These are phyloP conservation scores for Suillus bovinus DNA, from an alignment of 768 basidiomycete species.

Conservation along the genomic window DNA sequence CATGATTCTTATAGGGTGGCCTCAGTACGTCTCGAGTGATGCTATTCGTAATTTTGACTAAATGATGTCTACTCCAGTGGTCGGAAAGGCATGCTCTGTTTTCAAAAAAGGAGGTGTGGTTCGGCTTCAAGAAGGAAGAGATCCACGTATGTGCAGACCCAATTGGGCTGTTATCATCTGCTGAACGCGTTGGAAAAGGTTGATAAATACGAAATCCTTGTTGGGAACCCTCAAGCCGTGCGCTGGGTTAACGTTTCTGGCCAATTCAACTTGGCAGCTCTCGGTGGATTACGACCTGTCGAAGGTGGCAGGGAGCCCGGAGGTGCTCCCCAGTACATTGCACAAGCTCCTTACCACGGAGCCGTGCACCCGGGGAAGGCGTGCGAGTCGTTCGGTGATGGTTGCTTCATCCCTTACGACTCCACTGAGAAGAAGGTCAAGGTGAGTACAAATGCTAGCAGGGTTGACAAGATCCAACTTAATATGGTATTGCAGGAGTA, in stretches of 20 bases:
- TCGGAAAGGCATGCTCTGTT: slow-evolving; percentile 62
- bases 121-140: slow-evolving; percentile 62
- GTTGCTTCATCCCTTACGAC: slow-evolving; percentile 59
- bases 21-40: slow-evolving; percentile 41
- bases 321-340: slow-evolving; percentile 61
- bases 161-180: background rate
- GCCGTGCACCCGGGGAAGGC: slow-evolving; percentile 67
- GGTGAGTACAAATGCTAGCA: slow-evolving; percentile 32
- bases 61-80: slow-evolving; percentile 39
- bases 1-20: slow-evolving; percentile 43
- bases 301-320: slow-evolving; percentile 68
- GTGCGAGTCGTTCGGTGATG: slow-evolving; percentile 48
- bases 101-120: slow-evolving; percentile 63
- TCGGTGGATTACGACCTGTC: slow-evolving; percentile 50
- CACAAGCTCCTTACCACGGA: slow-evolving; percentile 52
- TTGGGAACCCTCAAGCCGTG: slow-evolving; percentile 58
- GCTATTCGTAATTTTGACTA: background rate
- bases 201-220: slow-evolving; percentile 66
- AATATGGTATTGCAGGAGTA: slow-evolving; percentile 34
- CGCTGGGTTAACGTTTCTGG: slow-evolving; percentile 57
- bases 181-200: slow-evolving; percentile 40
- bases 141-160: slow-evolving; percentile 46
- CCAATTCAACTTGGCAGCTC: slow-evolving; percentile 40
- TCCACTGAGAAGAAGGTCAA: slow-evolving; percentile 51
- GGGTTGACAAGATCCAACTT: background rate